Conservation (phyloP, 257 asterid genomes). For the Fraxinus quadrangulata region DNA sequence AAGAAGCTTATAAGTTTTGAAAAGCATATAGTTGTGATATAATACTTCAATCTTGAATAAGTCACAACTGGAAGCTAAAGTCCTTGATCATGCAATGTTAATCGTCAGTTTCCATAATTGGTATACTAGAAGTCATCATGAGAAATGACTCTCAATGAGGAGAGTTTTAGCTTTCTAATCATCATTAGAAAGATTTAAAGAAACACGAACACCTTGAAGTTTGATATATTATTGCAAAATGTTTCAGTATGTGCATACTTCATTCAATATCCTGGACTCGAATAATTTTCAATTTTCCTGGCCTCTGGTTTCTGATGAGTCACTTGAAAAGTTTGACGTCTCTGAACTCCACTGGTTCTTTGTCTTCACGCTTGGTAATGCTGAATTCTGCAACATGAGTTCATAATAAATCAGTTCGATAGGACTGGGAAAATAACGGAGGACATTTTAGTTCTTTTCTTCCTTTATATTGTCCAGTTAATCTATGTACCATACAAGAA, state of each 20-base stretch:
- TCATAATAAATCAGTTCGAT: not conserved
- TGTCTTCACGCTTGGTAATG: constrained; percentile 13
- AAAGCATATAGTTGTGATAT: not conserved
- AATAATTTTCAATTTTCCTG: not conserved
- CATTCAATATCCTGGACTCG: not conserved
- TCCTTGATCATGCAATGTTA: not conserved
- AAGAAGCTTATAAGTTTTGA: too few species aligned
- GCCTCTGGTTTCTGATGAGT: not conserved
- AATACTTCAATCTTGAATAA: too few species aligned
- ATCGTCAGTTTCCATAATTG: not conserved
- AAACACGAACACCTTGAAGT: not conserved
- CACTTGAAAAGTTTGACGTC: not conserved
- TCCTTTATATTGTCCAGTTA: not conserved
- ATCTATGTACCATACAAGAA: not conserved
- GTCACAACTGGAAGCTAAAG: not conserved
- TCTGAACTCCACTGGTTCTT: constrained; percentile 19
- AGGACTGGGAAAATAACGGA: not conserved
- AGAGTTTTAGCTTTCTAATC: not conserved
- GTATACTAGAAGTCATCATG: not conserved
- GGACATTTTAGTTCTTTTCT: not conserved
- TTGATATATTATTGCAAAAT: not conserved
- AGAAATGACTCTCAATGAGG: not conserved
- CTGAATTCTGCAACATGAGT: constrained; percentile 29
- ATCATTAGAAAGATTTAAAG: not conserved
- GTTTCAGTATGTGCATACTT: not conserved